Conservation (phyloP, 2,329 filamentous ascomycete genomes). For the Nakataea oryzae region DNA sequence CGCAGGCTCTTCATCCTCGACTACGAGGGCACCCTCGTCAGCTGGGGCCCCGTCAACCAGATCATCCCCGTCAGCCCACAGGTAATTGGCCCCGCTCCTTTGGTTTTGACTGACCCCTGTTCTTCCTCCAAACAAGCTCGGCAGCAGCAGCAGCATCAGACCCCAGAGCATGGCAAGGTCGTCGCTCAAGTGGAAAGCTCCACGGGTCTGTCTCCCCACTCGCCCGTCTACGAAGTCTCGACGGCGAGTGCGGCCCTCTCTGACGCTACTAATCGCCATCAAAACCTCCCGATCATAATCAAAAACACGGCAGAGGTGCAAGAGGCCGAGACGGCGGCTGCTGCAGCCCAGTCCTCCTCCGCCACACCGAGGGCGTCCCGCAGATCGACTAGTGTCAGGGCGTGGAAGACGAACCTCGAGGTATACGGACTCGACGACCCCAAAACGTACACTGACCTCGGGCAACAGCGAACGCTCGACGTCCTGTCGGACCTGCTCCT, state of each 20-base stretch:
- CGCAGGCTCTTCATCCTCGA: conserved; percentile 81
- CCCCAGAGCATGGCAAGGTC: background rate
- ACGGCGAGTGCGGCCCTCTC: background rate
- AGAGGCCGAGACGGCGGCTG: background rate
- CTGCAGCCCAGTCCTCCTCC: background rate
- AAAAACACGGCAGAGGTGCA: background rate
- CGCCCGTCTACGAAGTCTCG: background rate
- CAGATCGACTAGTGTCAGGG: background rate
- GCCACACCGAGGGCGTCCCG: background rate
- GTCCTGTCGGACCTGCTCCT: conserved; percentile 71
- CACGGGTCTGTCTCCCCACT: background rate
- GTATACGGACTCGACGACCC: background rate
- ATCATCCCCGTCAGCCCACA: conserved; percentile 79
- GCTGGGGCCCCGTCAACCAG: conserved; percentile 73
- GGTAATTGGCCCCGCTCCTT: conserved; percentile 15
- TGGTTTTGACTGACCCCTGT: background rate
- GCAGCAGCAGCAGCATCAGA: background rate
- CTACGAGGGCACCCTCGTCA: conserved; percentile 86
- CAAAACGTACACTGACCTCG: background rate
- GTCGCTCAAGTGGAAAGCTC: background rate
- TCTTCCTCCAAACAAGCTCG: background rate
- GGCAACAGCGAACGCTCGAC: conserved; percentile 60
- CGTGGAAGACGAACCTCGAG: background rate
- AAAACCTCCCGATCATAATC: background rate
- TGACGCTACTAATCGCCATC: background rate